Evolutionary conservation across 1,139 yeast species (phyloP).

Genomic region (Candida tetrigidarum): DNA sequence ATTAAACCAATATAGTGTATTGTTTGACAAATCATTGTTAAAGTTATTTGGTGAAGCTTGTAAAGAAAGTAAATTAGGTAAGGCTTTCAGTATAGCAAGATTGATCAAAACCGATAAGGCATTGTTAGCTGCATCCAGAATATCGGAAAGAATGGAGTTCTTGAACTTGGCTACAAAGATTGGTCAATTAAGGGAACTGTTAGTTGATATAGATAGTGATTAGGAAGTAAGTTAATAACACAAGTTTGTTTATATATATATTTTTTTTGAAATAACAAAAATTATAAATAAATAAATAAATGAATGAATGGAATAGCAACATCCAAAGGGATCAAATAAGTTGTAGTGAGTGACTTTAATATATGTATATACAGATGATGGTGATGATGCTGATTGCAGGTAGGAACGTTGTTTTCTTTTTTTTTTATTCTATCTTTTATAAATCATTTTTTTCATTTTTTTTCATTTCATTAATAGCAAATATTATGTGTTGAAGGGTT

Average conservation of each 20-base stretch:
- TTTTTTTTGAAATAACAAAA: not conserved
- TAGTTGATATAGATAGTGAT: constrained; percentile 34
- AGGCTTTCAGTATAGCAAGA: constrained; percentile 72
- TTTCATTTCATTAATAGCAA: not conserved
- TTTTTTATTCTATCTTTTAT: not conserved
- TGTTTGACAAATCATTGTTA: constrained; percentile 74
- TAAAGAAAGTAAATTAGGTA: constrained; percentile 61
- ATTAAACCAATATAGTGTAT: constrained; percentile 51
- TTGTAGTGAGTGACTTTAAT: not conserved
- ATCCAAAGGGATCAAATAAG: no score
- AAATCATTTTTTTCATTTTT: no score
- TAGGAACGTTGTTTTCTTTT: no score
- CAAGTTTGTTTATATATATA: not conserved
- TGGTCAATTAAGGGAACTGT: constrained; percentile 61
- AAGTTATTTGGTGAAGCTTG: constrained; percentile 81
- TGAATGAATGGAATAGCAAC: not conserved
- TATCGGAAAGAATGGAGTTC: constrained; percentile 80
- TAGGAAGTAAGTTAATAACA: constrained; percentile 10
- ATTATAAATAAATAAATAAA: not conserved
- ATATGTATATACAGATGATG: constrained; percentile 1
- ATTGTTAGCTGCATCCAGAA: constrained; percentile 78
- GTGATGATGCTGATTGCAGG: no score
- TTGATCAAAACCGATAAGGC: constrained; percentile 80
- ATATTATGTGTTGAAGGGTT: constrained; percentile 1
- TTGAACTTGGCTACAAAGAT: constrained; percentile 68